These are phyloP conservation scores for Russula sp. DNA, from an alignment of 768 basidiomycete species.

Conservation along the genomic window DNA sequence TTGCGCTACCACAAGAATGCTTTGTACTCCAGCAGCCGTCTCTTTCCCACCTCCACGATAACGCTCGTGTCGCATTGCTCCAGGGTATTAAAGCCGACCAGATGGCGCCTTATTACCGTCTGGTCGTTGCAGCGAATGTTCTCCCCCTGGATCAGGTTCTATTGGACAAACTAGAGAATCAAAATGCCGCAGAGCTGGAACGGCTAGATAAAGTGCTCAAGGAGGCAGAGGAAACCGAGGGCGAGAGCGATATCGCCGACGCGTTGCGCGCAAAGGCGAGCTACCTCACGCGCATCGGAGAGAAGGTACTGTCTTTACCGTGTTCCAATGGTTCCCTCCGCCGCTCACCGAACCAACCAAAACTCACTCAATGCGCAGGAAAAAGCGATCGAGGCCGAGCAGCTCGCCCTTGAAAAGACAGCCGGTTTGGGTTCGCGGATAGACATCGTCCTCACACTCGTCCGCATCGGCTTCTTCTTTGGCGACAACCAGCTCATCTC, in stretches of 20 bases:
- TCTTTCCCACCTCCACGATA: slow-evolving; percentile 57
- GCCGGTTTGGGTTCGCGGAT: slow-evolving; percentile 90
- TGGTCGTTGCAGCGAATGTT: slow-evolving; percentile 46
- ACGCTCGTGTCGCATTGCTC: slow-evolving; percentile 58
- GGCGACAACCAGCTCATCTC: slow-evolving; percentile 68
- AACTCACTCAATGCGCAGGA: slow-evolving; percentile 44
- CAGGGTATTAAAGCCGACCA: slow-evolving; percentile 77
- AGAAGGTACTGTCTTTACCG: slow-evolving; percentile 43
- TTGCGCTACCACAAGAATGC: slow-evolving; percentile 70
- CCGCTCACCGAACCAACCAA: background rate
- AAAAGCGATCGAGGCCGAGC: slow-evolving; percentile 71
- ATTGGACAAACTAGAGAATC: slow-evolving; percentile 53
- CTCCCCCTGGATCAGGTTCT: slow-evolving; percentile 48
- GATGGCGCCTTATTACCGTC: slow-evolving; percentile 81
- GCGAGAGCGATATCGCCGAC: slow-evolving; percentile 91
- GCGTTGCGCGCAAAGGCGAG: slow-evolving; percentile 77
- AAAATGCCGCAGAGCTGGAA: slow-evolving; percentile 67
- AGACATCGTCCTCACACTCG: slow-evolving; percentile 84
- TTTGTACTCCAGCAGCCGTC: slow-evolving; percentile 64
- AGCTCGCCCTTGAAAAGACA: slow-evolving; percentile 82
- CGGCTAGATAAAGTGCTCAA: slow-evolving; percentile 70
- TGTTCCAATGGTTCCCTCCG: background rate
- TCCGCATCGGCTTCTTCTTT: slow-evolving; percentile 89
- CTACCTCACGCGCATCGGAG: slow-evolving; percentile 84
- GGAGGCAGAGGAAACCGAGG: slow-evolving; percentile 86